Base-by-base conservation (phyloP, 768 basidiomycete species). In the button mushroom (Agaricus bisporus) region DNA sequence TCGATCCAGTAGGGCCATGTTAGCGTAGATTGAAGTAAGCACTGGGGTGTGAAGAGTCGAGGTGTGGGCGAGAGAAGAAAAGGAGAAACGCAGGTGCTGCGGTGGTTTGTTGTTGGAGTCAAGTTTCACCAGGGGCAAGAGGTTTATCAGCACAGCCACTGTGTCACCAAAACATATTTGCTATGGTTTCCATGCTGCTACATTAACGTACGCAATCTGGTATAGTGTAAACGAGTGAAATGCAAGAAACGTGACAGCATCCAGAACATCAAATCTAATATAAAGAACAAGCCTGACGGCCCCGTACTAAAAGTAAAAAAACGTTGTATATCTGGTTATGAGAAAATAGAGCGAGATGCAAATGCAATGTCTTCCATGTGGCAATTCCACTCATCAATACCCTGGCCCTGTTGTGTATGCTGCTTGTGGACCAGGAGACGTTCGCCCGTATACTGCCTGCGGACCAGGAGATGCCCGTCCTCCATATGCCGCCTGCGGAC, bases 1-100 rank as follows among this genome's bases (percentile, higher is more conserved):
- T 56, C 66, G 66, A 70, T 86, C 83, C 4, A 83, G 66, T 7
- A 84, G 63, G 3, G 81, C 64, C 84, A 85, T 86, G 25, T 2
- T 9, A 45, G 47, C 41, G 58, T 51, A 32, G 45, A 32, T 35
- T 38, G 52, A 36, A 5, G 42, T 38, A 45, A 35, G 28, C 14
- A 51, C 49, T 36, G 14, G 8, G 32, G 26, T 41, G 45, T 41
- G 18, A 10, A 10, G 26, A 2, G 51, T 51, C 38, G 41, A n/a
- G 45, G 37, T 25, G 32, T 2, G 14, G 43, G 45, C 15, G 49
- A 29, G 41, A 41, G 14, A 7, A 41, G 14, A 7, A 52, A 35
- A 52, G 41, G 28, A 14, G 42, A n/a, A 20, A 29, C 26, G 29
- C 35, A 43, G 35, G 51, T 42, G 41, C 7, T 29, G 48, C 47